A percentile compares a stretch with the other conserved stretches of the same genome.
Evolutionary conservation across 2,329 filamentous ascomycete genomes (phyloP).

Genomic region (Sporothrix protearum): DNA sequence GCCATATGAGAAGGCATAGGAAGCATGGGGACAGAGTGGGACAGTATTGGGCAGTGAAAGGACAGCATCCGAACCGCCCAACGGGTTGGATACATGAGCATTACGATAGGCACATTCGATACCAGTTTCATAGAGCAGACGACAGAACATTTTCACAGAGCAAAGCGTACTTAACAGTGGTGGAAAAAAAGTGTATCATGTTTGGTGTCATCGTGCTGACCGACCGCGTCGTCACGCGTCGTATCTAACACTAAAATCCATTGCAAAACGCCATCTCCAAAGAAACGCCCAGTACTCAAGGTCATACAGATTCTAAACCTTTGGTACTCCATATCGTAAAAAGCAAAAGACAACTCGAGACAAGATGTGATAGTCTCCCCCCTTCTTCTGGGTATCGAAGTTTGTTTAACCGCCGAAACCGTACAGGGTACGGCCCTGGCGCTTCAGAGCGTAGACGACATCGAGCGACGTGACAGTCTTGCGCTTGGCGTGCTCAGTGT

Average conservation of each 20-base stretch:
- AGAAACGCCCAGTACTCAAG: constrained; percentile 24
- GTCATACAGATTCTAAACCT: constrained; percentile 17
- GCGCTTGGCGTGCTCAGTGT: constrained; percentile 77
- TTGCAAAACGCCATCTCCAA: constrained; percentile 21
- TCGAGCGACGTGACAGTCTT: constrained; percentile 72
- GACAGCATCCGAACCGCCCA: neutral
- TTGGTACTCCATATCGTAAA: constrained; percentile 13
- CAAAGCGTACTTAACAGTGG: neutral
- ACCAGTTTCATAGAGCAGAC: neutral
- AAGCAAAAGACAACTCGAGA: constrained; percentile 16
- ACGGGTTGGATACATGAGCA: constrained; percentile 4
- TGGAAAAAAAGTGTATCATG: constrained; percentile 15
- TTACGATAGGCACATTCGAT: constrained; percentile 8
- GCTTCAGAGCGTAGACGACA: constrained; percentile 65
- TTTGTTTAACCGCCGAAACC: constrained; percentile 76
- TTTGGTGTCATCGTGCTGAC: constrained; percentile 20
- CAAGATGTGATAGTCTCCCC: neutral
- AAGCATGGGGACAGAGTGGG: too few species aligned
- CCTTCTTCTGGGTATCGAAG: constrained; percentile 13
- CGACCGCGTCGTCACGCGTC: constrained; percentile 23
- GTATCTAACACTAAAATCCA: constrained; percentile 16
- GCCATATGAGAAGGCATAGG: neutral
- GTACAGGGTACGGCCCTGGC: constrained; percentile 74
- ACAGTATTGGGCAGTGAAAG: neutral
- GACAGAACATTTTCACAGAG: neutral